These are phyloP conservation scores for Chaetoceros tenuissimus DNA, from an alignment of 108 stramenopile genomes.

Conservation along the genomic window DNA sequence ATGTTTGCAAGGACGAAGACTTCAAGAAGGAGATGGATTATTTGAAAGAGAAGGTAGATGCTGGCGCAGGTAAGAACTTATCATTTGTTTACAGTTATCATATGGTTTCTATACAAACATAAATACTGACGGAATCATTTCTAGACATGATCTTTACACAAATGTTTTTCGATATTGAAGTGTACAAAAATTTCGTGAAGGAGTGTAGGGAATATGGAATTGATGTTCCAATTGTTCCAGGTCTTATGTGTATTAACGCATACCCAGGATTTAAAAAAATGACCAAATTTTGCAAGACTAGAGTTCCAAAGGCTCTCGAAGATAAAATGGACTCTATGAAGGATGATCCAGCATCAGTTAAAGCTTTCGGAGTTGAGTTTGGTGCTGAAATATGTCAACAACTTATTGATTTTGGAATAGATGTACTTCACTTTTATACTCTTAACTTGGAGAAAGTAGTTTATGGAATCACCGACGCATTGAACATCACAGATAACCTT, in stretches of 20 bases:
- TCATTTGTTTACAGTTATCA: background rate
- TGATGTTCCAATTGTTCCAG: constrained; percentile 90
- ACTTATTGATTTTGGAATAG: constrained; percentile 63
- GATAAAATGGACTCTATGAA: constrained; percentile 83
- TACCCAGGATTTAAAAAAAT: constrained; percentile 96
- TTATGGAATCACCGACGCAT: constrained; percentile 80
- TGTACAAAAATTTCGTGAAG: constrained; percentile 85
- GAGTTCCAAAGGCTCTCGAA: constrained; percentile 79
- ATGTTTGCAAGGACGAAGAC: constrained; percentile 89
- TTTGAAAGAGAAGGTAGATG: constrained; percentile 93
- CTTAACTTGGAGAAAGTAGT: constrained; percentile 94
- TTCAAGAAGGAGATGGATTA: constrained; percentile 97
- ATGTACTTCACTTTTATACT: constrained; percentile 97
- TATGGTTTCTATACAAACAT: background rate
- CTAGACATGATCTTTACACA: constrained; percentile 96
- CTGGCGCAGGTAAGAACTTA: constrained; percentile 78
- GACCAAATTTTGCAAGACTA: constrained; percentile 98
- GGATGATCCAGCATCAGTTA: constrained; percentile 83
- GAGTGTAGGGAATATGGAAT: constrained; percentile 92
- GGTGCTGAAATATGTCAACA: constrained; percentile 85
- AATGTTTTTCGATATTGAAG: constrained; percentile 98
- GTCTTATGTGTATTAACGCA: constrained; percentile 98
- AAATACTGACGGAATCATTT: constrained; percentile 3
- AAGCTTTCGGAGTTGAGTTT: constrained; percentile 87
- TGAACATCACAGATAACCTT: constrained; percentile 41